Percentiles rank a stretch among this genome's conserved stretches.
phyloP scores from a whole-genome alignment of 495 filamentous ascomycete genomes.

The Lophiotrema nucula region DNA sequence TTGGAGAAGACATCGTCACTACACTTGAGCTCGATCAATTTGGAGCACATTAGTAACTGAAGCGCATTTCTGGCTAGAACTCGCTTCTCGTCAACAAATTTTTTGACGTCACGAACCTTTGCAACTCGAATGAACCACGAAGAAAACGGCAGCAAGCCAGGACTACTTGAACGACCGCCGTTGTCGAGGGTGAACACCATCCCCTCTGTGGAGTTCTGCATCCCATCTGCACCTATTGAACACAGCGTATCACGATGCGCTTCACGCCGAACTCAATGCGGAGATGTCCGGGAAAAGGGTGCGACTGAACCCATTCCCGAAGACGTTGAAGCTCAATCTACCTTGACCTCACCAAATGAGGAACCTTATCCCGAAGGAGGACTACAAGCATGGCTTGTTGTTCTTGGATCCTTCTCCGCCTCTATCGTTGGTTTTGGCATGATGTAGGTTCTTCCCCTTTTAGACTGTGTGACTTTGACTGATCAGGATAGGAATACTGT shows the following conservation, averaged over 20 bases:
- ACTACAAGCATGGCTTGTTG: constrained; percentile 44
- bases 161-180: constrained; percentile 26
- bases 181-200: constrained; percentile 14
- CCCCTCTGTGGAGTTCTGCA: constrained; percentile 24
- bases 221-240: constrained; percentile 10
- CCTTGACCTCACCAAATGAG: constrained; percentile 20
- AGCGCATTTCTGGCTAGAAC: not conserved
- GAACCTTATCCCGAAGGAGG: constrained; percentile 44
- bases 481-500: constrained; percentile 42
- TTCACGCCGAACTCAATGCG: constrained; percentile 23
- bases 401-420: constrained; percentile 41
- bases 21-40: not conserved
- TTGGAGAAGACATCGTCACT: not conserved
- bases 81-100: not conserved
- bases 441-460: constrained; percentile 33
- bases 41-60: too few species aligned
- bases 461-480: too few species aligned
- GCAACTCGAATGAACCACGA: constrained; percentile 36
- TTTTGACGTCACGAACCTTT: constrained; percentile 1
- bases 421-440: constrained; percentile 42
- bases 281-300: constrained; percentile 11
- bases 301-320: not conserved
- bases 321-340: constrained; percentile 22
- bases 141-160: constrained; percentile 46
- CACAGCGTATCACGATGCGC: constrained; percentile 15